Evolutionary conservation across 371 early-diverging fungal genomes (phyloP).

Genomic region (Paraphysoderma sedebokerense): DNA sequence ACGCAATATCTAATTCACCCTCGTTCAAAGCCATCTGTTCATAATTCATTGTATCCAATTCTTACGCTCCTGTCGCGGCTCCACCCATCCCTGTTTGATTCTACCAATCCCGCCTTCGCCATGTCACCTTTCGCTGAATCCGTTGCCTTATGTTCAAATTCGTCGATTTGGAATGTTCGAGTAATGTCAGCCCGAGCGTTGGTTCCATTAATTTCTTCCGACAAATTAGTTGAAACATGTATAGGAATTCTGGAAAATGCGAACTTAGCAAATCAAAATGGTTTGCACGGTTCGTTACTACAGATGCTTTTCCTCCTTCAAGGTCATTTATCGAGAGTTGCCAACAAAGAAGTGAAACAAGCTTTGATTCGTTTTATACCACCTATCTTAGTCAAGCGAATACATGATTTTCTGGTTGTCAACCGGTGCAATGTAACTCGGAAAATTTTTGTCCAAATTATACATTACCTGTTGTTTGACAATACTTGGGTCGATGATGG

Average conservation of each 20-base stretch:
- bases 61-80: conserved; percentile 54
- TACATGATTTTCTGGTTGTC: conserved; percentile 9
- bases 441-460: conserved; percentile 26
- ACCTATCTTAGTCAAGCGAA: conserved; percentile 3
- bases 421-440: conserved; percentile 16
- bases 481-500: conserved; percentile 18
- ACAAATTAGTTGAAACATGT: conserved; percentile 24
- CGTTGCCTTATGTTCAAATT: conserved; percentile 51
- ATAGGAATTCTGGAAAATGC: conserved; percentile 8
- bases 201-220: conserved; percentile 31
- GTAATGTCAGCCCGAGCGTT: conserved; percentile 74
- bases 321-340: conserved; percentile 29
- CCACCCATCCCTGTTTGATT: conserved; percentile 36
- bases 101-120: conserved; percentile 1
- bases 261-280: conserved; percentile 25
- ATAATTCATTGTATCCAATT: conserved; percentile 60
- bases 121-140: conserved; percentile 38
- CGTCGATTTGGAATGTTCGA: conserved; percentile 59
- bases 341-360: conserved; percentile 9
- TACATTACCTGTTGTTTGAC: conserved; percentile 31
- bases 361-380: conserved; percentile 22
- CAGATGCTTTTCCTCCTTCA: conserved; percentile 41
- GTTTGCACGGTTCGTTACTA: conserved; percentile 48
- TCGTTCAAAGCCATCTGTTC: too few species aligned
- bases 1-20: too few species aligned